Base-by-base conservation (phyloP, 208 protist genomes). In the Jaenimonas drosophilae region DNA sequence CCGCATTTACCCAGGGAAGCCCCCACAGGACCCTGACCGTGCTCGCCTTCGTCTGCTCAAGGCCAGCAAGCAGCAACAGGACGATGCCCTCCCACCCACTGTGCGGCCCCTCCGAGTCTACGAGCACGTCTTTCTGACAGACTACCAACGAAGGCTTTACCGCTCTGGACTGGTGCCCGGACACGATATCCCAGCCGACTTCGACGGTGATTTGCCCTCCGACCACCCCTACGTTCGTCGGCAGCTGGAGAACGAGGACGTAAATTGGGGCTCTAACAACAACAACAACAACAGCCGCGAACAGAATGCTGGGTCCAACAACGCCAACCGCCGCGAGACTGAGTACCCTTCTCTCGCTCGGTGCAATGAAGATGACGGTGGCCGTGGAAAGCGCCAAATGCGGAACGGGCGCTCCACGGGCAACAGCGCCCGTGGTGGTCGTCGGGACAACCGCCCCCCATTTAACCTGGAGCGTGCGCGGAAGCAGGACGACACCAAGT, bases 91-190 rank as follows among this genome's bases (percentile, higher is more conserved):
- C n/a, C 20, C 32, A 1, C 16, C 32, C 20, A 42, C 36, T 27
- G 29, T 51, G 2, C 28, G 54, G 0, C 59, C 58, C 0, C 54
- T 86, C 30, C 65, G 76, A 38, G 39, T 81, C n/a, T 86, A 86
- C 53, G 81, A 86, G 49, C 43, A 70, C n/a, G 23, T 64, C 12
- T 90, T 86, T 44, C 51, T 90, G 0, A 54, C 64, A 2, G 54
- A 74, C 41, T 77, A 72, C 61, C 74, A 82, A 34, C 33, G 70
- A 19, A 57, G 37, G 26, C 59, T 82, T 2, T 59, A 61, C 48
- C 48, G 60, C 4, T 30, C 41, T 12, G 74, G 64, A 1, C 42
- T 66, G 12, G 58, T 77, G 34, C 50, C 48, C 23, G 36, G 26
- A 3, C 39, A 43, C 16, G 67, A 77, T 27, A 43, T 66, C 14